Percentiles rank a stretch among this genome's conserved stretches.
phyloP scores from a whole-genome alignment of 345 rosid species.

The Bruguiera gymnorhiza region DNA sequence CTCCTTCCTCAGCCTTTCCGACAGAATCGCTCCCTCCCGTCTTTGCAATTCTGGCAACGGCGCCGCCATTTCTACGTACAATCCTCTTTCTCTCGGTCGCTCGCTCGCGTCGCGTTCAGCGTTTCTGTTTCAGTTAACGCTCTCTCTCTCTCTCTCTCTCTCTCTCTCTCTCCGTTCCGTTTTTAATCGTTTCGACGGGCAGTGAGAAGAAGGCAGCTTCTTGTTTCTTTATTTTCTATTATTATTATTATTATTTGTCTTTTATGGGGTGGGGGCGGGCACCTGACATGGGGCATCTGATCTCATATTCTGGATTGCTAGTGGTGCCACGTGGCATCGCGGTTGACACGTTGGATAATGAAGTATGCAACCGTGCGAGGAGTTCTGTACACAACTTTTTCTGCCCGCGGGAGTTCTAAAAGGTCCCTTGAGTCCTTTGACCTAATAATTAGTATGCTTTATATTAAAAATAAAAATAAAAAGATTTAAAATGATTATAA shows the following conservation, averaged over 20 bases:
- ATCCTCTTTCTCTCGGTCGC: slow-evolving; percentile 21
- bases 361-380: slow-evolving; percentile 31
- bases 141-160: not conserved
- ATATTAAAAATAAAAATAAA: too few relatives aligned
- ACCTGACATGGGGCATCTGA: too few relatives aligned
- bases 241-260: not conserved
- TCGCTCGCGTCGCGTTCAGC: slow-evolving; percentile 6
- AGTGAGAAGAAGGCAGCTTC: not conserved
- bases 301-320: not conserved
- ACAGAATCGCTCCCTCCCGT: slow-evolving; percentile 41
- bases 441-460: too few relatives aligned
- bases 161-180: not conserved
- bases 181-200: not conserved
- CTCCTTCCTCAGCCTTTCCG: slow-evolving; percentile 33
- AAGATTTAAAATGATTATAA: too few relatives aligned
- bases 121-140: not conserved
- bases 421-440: not conserved
- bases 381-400: not conserved
- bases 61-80: slow-evolving; percentile 47
- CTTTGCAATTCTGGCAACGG: slow-evolving; percentile 59
- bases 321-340: slow-evolving; percentile 44
- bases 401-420: too few relatives aligned
- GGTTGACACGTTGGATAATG: slow-evolving; percentile 47
- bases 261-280: slow-evolving; percentile 17
- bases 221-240: not conserved